Evolutionary conservation across 345 rosid genomes (phyloP).

Genomic region (Pelargonium nanum): DNA sequence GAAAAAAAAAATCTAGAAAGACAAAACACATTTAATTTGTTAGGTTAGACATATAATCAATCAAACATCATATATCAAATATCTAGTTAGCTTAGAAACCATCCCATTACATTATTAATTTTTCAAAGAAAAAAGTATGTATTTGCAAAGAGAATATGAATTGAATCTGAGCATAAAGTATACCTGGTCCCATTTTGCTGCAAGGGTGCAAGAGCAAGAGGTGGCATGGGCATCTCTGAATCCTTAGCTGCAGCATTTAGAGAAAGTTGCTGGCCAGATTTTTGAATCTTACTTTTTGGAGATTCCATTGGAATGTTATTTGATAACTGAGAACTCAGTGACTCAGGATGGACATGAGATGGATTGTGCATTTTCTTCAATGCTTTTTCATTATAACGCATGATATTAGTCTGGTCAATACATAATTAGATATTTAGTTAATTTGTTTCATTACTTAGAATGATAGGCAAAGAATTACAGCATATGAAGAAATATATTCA

Average conservation of each 20-base stretch:
- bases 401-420: constrained; percentile 55
- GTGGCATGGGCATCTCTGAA: constrained; percentile 91
- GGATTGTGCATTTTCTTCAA: constrained; percentile 41
- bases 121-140: too few relatives aligned
- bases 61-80: too few relatives aligned
- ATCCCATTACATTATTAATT: too few relatives aligned
- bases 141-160: too few relatives aligned
- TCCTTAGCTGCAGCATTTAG: constrained; percentile 39
- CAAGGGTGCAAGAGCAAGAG: constrained; percentile 56
- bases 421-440: constrained; percentile 2
- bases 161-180: constrained; percentile 8
- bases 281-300: constrained; percentile 15
- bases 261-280: constrained; percentile 21
- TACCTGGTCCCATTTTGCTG: constrained; percentile 60
- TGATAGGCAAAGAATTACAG: not conserved
- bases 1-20: too few relatives aligned
- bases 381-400: constrained; percentile 61
- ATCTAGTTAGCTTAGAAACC: too few relatives aligned
- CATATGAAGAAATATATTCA: not conserved
- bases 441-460: not conserved
- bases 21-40: too few relatives aligned
- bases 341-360: constrained; percentile 28
- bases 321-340: constrained; percentile 40
- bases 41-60: too few relatives aligned
- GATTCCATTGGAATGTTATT: constrained; percentile 25